Base-by-base conservation (phyloP, 345 rosid genomes). In the Xanthoceras sorbifolium region DNA sequence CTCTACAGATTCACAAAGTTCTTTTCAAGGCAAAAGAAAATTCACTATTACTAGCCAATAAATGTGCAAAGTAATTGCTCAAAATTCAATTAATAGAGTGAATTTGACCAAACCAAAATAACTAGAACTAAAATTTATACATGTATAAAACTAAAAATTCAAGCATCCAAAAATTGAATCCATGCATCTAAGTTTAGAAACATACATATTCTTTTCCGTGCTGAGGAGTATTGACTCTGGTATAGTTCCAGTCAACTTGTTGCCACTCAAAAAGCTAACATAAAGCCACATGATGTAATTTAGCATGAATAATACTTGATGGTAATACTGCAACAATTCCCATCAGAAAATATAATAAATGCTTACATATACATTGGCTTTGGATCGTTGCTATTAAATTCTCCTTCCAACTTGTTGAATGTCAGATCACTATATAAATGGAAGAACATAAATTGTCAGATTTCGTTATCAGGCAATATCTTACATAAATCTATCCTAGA, bases 201-300 rank as follows among this genome's bases (percentile, higher is more conserved):
- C 79, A 71, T 80, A 80, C 83, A 80, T 23, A 8, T 48, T 28
- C 57, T 72, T 64, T 23, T 32, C 44, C 60, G 11, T 36, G 66
- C 9, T 25, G 69, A 38, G 55, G 60, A 80, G 1, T 10, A 42
- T 1, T 62, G 82, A 74, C 3, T 7, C 48, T 25, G 79, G 76
- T 62, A 75, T 76, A 46, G 44, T 59, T 80, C 83, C 76, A 65
- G 67, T 80, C 42, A 79, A 78, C 54, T 38, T 52, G 71, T 75
- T 79, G 60, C 67, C 70, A 1, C 71, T 74, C 3, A 79, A 72
- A 40, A 69, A 79, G 46, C 79, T 79, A 66, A 64, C 3, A 6
- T n/a, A 26, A 52, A 38, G 6, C 48, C 14, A 69, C 62, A 74
- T 48, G 14, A 61, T 3, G 25, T 52, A 62, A 65, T 62, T 36